A percentile compares a stretch with the other conserved stretches of the same genome.
phyloP scores from a whole-genome alignment of 257 asterid genomes.

The Capsicum rhomboideum region DNA sequence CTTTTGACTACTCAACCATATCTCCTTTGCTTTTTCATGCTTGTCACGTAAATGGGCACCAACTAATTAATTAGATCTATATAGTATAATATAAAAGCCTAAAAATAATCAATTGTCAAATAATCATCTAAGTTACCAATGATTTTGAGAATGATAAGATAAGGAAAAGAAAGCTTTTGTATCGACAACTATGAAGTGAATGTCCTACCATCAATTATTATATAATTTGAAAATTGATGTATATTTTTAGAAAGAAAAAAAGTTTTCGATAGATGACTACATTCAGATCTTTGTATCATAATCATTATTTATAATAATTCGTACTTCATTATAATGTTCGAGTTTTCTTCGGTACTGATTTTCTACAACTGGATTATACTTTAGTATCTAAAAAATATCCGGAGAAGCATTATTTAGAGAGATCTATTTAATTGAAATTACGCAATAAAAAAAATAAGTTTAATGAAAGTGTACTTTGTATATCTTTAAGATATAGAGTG shows the following conservation, averaged over 20 bases:
- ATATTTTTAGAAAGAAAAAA: not conserved
- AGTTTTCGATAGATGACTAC: no score
- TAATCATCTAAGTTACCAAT: not conserved
- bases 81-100: not conserved
- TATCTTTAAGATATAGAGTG: not conserved
- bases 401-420: rapidly evolving
- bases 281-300: no score
- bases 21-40: not conserved
- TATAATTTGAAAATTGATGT: not conserved
- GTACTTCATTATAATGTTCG: no score
- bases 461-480: not conserved
- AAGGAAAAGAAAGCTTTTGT: not conserved
- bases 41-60: not conserved
- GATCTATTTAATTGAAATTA: no score
- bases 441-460: not conserved
- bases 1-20: not conserved
- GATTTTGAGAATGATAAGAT: not conserved
- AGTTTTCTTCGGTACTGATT: not conserved
- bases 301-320: not conserved
- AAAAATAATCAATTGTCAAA: not conserved
- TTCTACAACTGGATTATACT: not conserved
- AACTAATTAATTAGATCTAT: not conserved
- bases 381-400: not conserved
- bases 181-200: not conserved
- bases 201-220: not conserved